Percentiles rank a stretch among this genome's conserved stretches.
These are phyloP conservation scores for Brassica rapa DNA, from an alignment of 345 rosid species.

Conservation along the genomic window DNA sequence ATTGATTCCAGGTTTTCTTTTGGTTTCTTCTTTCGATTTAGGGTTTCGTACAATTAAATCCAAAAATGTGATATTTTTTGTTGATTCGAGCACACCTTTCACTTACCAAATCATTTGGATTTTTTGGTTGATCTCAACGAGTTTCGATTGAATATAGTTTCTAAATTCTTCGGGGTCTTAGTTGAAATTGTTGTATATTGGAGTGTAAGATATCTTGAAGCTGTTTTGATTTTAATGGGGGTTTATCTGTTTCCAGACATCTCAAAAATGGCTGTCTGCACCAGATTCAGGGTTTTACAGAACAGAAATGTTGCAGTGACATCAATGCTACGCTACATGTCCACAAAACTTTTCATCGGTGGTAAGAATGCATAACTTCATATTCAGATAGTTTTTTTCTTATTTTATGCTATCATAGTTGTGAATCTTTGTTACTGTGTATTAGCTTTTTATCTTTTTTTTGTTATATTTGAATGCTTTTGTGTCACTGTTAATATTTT, in stretches of 20 bases:
- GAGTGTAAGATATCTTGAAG: background rate
- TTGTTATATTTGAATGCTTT: slow-evolving; percentile 15
- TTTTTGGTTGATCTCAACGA: background rate
- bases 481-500: slow-evolving; percentile 2
- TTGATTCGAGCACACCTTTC: background rate
- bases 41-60: background rate
- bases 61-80: background rate
- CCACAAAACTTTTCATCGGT: slow-evolving; percentile 77
- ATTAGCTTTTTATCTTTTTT: slow-evolving; percentile 2
- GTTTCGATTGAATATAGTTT: background rate
- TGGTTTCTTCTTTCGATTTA: background rate
- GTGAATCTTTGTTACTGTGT: background rate
- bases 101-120: background rate
- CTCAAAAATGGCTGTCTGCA: slow-evolving; percentile 60
- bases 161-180: background rate
- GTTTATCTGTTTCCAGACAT: slow-evolving; percentile 10
- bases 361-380: slow-evolving; percentile 47
- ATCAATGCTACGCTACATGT: slow-evolving; percentile 57
- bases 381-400: background rate
- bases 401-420: background rate
- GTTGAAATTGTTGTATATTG: background rate
- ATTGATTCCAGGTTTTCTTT: background rate
- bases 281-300: slow-evolving; percentile 50
- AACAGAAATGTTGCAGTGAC: slow-evolving; percentile 46
- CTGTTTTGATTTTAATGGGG: slow-evolving; percentile 35